phyloP scores from a whole-genome alignment of 2,329 filamentous ascomycete genomes.

The Metarhizium sp. region DNA sequence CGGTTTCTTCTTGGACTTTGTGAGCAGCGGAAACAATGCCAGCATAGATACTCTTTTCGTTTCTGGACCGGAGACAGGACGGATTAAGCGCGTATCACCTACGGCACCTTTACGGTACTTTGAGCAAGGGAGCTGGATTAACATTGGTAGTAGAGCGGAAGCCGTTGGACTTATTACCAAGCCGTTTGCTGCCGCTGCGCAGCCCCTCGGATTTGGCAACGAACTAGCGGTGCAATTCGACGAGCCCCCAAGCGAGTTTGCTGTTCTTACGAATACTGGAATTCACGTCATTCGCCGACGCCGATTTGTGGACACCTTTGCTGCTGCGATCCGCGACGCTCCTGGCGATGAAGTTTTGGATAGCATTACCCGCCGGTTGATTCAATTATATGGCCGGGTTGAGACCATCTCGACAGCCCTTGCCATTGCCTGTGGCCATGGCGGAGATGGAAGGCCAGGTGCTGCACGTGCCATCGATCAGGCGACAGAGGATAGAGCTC shows the following conservation, averaged over 20 bases:
- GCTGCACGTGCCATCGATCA: slow-evolving; percentile 74
- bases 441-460: slow-evolving; percentile 62
- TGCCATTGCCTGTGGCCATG: slow-evolving; percentile 91
- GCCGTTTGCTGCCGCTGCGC: slow-evolving; percentile 58
- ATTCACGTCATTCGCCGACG: slow-evolving; percentile 78
- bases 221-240: slow-evolving; percentile 97
- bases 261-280: slow-evolving; percentile 83
- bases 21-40: slow-evolving; percentile 52
- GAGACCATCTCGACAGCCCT: slow-evolving; percentile 87
- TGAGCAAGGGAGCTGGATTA: slow-evolving; percentile 74
- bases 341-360: slow-evolving; percentile 74
- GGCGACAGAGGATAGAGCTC: slow-evolving; percentile 74
- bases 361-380: slow-evolving; percentile 72
- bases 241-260: slow-evolving; percentile 69
- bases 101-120: slow-evolving; percentile 52
- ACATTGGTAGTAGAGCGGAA: slow-evolving; percentile 63
- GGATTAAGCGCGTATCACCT: slow-evolving; percentile 55
- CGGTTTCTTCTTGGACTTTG: slow-evolving; percentile 84
- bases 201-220: slow-evolving; percentile 79
- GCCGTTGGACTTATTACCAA: slow-evolving; percentile 69
- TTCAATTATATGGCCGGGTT: slow-evolving; percentile 74
- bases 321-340: slow-evolving; percentile 64
- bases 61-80: slow-evolving; percentile 77
- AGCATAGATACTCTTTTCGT: slow-evolving; percentile 66
- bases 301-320: slow-evolving; percentile 86